A percentile compares a stretch with the other conserved stretches of the same genome.
These are phyloP conservation scores for Coemansia javaensis DNA, from an alignment of 192 early-diverging fungal species.

Conservation along the genomic window DNA sequence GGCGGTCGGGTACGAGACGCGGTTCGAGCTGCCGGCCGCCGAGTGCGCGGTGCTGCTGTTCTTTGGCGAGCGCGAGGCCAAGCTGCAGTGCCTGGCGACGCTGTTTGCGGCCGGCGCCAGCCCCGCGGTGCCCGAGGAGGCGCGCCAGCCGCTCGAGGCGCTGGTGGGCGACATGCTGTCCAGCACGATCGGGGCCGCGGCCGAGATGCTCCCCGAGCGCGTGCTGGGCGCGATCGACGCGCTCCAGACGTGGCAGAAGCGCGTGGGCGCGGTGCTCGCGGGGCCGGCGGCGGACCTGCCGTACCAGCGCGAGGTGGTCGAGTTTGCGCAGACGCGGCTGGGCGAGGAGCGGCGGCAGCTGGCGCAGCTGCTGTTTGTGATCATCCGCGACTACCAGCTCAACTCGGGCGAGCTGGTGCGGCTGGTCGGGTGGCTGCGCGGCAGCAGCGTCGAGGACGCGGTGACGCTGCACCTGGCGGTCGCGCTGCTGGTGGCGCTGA, in stretches of 20 bases:
- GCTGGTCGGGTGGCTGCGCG: conserved; percentile 39
- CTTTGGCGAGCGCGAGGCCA: conserved; percentile 59
- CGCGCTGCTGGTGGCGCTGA: conserved; percentile 28
- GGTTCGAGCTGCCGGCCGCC: conserved; percentile 55
- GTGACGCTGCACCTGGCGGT: conserved; percentile 35
- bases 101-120: conserved; percentile 55
- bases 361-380: conserved; percentile 41
- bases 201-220: conserved; percentile 51
- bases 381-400: conserved; percentile 40
- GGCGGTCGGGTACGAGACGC: conserved; percentile 50
- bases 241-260: conserved; percentile 48
- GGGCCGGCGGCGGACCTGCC: conserved; percentile 52
- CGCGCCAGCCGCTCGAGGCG: conserved; percentile 45
- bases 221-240: conserved; percentile 50
- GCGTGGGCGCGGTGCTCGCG: conserved; percentile 44
- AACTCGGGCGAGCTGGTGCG: conserved; percentile 30
- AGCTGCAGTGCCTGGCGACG: conserved; percentile 53
- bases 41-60: conserved; percentile 67
- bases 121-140: conserved; percentile 31
- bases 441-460: conserved; percentile 28
- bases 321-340: conserved; percentile 34
- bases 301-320: conserved; percentile 36
- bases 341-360: conserved; percentile 45
- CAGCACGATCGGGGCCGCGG: conserved; percentile 15
- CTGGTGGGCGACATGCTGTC: conserved; percentile 33